Evolutionary conservation across 345 rosid species (phyloP), one percentile per base, ranked within the genome.

Genomic region (Diplotaxis tenuifolia): DNA sequence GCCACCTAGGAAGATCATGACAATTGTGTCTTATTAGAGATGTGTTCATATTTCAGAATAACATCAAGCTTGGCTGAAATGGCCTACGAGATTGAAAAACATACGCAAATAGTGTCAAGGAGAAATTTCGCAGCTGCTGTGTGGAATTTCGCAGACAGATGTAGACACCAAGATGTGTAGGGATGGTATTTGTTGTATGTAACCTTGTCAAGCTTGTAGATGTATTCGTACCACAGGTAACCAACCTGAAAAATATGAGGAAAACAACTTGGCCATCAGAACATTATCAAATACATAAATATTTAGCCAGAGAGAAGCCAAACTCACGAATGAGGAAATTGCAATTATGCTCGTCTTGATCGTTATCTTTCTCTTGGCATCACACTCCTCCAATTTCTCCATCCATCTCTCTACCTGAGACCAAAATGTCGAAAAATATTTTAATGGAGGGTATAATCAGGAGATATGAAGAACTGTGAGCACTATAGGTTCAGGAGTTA

Each of bases 151-250:
- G 83, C 84, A 94, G 78, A 82, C 95, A 89, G 78, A 94, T 94
- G 75, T 94, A 94, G 21, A 94, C 98, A 65, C 97, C 97, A 92
- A 4, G 99, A 95, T 64, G 99, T 92, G 84, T 95, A 95, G 6
- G 99, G 99, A 71, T 95, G 99, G 75, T 80, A 86, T 83, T 85
- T 89, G 88, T 95, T 95, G 88, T 95, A 95, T n/a, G 96, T 49
- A 72, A 88, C 90, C 83, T 92, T 95, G 86, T 95, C 97, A 80
- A 95, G 79, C 84, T 82, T 95, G 92, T 95, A 95, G 52, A 95
- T 88, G 64, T 55, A 89, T 72, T 95, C 99, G 62, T 88, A 91
- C 99, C 99, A 95, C 71, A 95, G 49, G 75, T 84, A 92, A 38
- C 99, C 99, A 78, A 86, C 97, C 99, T 95, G 75, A 64, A 72